Conservation (phyloP, 345 rosid genomes). For the Eucalyptus brandiana region DNA sequence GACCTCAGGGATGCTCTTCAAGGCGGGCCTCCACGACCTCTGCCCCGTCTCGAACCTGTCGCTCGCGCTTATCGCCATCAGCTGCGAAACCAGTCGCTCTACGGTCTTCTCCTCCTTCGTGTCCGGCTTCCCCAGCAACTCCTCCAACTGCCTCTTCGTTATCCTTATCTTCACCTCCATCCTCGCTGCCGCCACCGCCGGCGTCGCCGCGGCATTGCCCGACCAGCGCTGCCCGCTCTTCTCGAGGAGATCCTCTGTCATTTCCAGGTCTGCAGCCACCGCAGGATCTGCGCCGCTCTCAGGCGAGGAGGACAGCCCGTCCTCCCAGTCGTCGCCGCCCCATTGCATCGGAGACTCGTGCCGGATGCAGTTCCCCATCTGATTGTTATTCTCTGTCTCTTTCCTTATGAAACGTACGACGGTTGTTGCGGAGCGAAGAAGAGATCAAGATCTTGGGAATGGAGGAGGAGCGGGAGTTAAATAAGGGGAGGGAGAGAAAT, state of each 20-base stretch:
- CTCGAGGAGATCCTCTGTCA: background rate
- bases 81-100: conserved; percentile 24
- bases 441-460: background rate
- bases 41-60: conserved; percentile 5
- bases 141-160: conserved; percentile 39
- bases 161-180: conserved; percentile 35
- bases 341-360: conserved; percentile 22
- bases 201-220: background rate
- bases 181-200: background rate
- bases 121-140: conserved; percentile 29
- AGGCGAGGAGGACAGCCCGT: background rate
- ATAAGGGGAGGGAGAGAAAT: background rate
- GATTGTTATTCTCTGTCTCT: background rate
- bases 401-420: background rate
- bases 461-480: background rate
- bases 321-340: conserved; percentile 49
- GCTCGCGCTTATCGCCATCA: conserved; percentile 2
- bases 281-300: background rate
- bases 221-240: background rate
- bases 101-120: conserved; percentile 21
- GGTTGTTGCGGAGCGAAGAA: background rate
- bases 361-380: conserved; percentile 39
- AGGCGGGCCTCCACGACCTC: conserved; percentile 45
- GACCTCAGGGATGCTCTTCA: conserved; percentile 55
- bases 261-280: background rate